Percentiles rank a stretch among this genome's conserved stretches.
Conservation (phyloP, 805 yeast species). For the Candida anglica region DNA sequence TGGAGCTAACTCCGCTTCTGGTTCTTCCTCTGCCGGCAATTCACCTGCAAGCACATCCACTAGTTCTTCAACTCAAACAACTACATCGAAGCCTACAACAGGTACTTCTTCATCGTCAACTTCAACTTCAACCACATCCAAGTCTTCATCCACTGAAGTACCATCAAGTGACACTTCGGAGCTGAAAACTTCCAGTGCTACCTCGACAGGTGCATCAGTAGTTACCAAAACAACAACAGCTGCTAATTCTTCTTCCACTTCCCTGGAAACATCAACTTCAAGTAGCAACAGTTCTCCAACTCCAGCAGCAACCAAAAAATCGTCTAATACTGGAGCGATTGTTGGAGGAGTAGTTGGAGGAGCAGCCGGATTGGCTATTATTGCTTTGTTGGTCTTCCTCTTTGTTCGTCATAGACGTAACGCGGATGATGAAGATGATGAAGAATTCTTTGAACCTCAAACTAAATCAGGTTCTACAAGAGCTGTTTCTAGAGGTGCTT, state of each 20-base stretch:
- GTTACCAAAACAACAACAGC: slow-evolving; percentile 7
- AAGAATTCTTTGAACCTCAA: slow-evolving; percentile 26
- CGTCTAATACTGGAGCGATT: slow-evolving; percentile 32
- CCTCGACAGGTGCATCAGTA: slow-evolving; percentile 6
- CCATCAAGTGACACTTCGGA: too few species aligned
- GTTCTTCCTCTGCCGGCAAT: slow-evolving; percentile 6
- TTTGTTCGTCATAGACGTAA: slow-evolving; percentile 24
- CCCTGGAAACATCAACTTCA: slow-evolving; percentile 7
- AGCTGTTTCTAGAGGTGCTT: slow-evolving; percentile 14
- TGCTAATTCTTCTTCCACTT: slow-evolving; percentile 7
- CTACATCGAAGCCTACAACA: slow-evolving; percentile 6
- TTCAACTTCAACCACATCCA: slow-evolving; percentile 8
- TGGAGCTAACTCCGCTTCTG: slow-evolving; percentile 5
- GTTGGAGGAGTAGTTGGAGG: slow-evolving; percentile 47
- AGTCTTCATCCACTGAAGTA: slow-evolving; percentile 7
- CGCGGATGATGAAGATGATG: slow-evolving; percentile 33
- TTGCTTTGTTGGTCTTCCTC: slow-evolving; percentile 24
- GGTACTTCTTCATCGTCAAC: slow-evolving; percentile 1
- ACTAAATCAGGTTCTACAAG: slow-evolving; percentile 10
- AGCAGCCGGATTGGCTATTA: slow-evolving; percentile 23
- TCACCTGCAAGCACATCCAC: slow-evolving; percentile 7
- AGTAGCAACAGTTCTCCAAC: slow-evolving; percentile 6
- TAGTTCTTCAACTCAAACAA: slow-evolving; percentile 7
- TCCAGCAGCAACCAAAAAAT: slow-evolving; percentile 9
- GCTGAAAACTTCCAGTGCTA: background rate